Base-by-base conservation (phyloP, 768 basidiomycete species). In the Mycena leptocephala region DNA sequence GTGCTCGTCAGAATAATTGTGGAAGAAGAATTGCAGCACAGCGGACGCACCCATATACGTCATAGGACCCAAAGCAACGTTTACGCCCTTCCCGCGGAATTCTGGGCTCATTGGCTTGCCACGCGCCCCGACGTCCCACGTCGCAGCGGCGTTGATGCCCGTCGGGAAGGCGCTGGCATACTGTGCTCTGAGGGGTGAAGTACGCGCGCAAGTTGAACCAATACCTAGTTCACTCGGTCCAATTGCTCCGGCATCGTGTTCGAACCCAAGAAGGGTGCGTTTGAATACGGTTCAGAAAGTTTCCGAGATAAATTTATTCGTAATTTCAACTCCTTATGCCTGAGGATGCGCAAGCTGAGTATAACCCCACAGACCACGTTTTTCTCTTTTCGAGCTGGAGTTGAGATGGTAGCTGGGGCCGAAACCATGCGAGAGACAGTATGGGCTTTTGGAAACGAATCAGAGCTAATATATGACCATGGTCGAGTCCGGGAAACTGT, bases 401-500 rank as follows among this genome's bases (percentile, higher is more conserved):
- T 56, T 56, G 55, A 32, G 26, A 56, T n/a, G 55, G 55, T 56
- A 28, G 13, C 55, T 56, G 55, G 32, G 30, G 30, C 55, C 26
- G 32, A 28, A 56, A 56, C 55, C 28, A 39, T 39, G 37, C 37
- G 37, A 39, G 14, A 7, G 37, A 32, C 55, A 56, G 16, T 32
- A 56, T 56, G 55, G 55, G 55, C 8, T 55, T 56, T 56, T 56
- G 55, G 56, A 59, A 59, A 59, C 32, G 56, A 33, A 59, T 59
- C 56, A 35, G 56, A 59, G 56, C 32, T 59, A 59, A 59, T 59
- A 59, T 59, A 59, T 30, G 56, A 59, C n/a, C n/a, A n/a, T n/a
- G n/a, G n/a, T n/a, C n/a, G n/a, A n/a, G n/a, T n/a, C n/a, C n/a
- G n/a, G n/a, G n/a, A n/a, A n/a, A n/a, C n/a, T n/a, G n/a, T n/a